Percentiles rank a stretch among this genome's conserved stretches.
phyloP scores from a whole-genome alignment of 345 rosid species.

The Lepidium sativum region DNA sequence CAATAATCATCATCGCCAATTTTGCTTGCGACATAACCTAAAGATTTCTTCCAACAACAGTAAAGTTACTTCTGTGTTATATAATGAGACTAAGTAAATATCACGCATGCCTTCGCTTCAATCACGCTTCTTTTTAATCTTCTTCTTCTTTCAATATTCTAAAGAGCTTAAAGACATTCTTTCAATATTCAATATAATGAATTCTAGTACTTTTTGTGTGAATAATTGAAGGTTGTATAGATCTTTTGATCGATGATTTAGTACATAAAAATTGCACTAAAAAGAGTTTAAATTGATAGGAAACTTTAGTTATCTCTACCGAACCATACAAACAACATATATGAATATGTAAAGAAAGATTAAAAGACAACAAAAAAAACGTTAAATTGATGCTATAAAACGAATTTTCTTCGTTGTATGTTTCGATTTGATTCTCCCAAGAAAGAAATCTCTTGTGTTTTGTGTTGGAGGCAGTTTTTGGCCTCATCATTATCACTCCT shows the following conservation, averaged over 20 bases:
- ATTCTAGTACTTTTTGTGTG: not conserved
- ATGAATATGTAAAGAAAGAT: slow-evolving; percentile 15
- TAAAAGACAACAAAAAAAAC: not conserved
- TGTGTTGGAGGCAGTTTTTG: not conserved
- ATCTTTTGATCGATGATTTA: not conserved
- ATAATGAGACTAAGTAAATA: slow-evolving; percentile 12
- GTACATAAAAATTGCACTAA: slow-evolving; percentile 1
- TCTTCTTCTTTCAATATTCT: not conserved
- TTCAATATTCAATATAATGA: not conserved
- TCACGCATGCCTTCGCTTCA: slow-evolving; percentile 21
- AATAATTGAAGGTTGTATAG: not conserved
- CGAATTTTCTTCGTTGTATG: slow-evolving; percentile 21
- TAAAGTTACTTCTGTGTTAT: slow-evolving; percentile 19
- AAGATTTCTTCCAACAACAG: slow-evolving; percentile 22
- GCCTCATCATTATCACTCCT: slow-evolving; percentile 32
- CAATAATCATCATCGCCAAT: not conserved
- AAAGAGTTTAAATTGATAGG: slow-evolving; percentile 9
- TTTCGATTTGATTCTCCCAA: slow-evolving; percentile 7
- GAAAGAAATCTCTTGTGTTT: slow-evolving; percentile 1
- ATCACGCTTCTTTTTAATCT: not conserved
- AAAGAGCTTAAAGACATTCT: slow-evolving; percentile 6
- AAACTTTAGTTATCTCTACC: slow-evolving; percentile 2
- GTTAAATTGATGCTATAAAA: slow-evolving; percentile 21
- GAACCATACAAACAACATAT: slow-evolving; percentile 17
- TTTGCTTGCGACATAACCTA: slow-evolving; percentile 20